These are phyloP conservation scores for Wickerhamiella domercqiae DNA, from an alignment of 805 yeast genomes.

Conservation along the genomic window DNA sequence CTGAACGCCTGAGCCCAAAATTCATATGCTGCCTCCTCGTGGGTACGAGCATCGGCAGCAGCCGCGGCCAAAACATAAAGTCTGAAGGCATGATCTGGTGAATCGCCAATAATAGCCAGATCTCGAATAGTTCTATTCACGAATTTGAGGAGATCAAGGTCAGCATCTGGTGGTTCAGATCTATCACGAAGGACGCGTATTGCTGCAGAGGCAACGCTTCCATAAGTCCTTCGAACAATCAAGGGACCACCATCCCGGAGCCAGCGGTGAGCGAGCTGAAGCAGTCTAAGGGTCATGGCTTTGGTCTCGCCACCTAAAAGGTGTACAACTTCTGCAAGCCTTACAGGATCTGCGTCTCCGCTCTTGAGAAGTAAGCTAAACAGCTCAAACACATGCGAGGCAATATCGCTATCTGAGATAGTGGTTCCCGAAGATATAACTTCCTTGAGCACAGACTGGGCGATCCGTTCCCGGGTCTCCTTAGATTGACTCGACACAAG, in stretches of 20 bases:
- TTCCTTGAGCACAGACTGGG: slow-evolving; percentile 46
- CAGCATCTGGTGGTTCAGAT: slow-evolving; percentile 2
- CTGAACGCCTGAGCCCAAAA: slow-evolving; percentile 78
- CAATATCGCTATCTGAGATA: slow-evolving; percentile 33
- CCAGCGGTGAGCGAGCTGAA: slow-evolving; percentile 32
- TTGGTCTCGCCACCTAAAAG: slow-evolving; percentile 39
- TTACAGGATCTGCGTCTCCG: slow-evolving; percentile 21
- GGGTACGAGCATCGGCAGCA: slow-evolving; percentile 60
- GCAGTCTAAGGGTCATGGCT: slow-evolving; percentile 30
- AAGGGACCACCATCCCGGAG: slow-evolving; percentile 36
- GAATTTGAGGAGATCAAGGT: slow-evolving; percentile 43
- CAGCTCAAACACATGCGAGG: slow-evolving; percentile 45
- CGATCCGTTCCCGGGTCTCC: slow-evolving; percentile 39
- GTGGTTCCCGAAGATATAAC: slow-evolving; percentile 30
- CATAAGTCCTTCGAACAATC: slow-evolving; percentile 52
- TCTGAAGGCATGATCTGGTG: slow-evolving; percentile 25
- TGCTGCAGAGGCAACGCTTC: slow-evolving; percentile 52
- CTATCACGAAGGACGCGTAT: slow-evolving; percentile 29
- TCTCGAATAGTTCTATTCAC: slow-evolving; percentile 57
- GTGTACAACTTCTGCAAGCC: slow-evolving; percentile 53
- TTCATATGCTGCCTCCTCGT: slow-evolving; percentile 69
- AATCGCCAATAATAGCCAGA: slow-evolving; percentile 23
- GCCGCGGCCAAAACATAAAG: slow-evolving; percentile 51
- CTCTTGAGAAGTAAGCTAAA: slow-evolving; percentile 37
- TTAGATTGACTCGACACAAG: slow-evolving; percentile 40